phyloP scores from a whole-genome alignment of 2,329 filamentous ascomycete species.

The Fusarium graminum region DNA sequence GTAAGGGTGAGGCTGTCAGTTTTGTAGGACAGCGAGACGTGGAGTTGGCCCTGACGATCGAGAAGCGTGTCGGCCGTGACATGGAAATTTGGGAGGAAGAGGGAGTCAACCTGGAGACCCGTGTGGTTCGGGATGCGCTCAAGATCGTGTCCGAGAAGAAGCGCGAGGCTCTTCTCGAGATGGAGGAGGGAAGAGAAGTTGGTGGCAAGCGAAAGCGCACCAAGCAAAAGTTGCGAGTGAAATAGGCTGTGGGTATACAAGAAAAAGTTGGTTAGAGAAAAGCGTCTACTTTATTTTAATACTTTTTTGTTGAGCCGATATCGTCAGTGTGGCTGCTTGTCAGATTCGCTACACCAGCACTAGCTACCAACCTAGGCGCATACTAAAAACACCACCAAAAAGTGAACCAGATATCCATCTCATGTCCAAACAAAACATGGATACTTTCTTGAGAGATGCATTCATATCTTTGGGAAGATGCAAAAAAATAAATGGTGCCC shows the following conservation, averaged over 20 bases:
- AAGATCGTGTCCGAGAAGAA: conserved; percentile 97
- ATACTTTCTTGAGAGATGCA: no score
- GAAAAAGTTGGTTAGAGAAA: conserved; percentile 26
- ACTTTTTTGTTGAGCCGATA: neutral
- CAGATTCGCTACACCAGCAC: neutral
- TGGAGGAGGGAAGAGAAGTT: conserved; percentile 92
- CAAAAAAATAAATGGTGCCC: conserved; percentile 28
- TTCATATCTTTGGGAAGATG: neutral
- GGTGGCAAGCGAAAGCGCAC: conserved; percentile 81
- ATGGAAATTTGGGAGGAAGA: conserved; percentile 91
- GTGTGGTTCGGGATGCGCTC: conserved; percentile 85
- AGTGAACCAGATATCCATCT: neutral
- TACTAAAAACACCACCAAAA: conserved; percentile 1
- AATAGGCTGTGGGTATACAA: conserved; percentile 30
- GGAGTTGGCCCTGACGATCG: conserved; percentile 89
- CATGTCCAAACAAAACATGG: neutral
- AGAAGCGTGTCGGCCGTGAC: conserved; percentile 80
- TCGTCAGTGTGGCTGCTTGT: neutral
- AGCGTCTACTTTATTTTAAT: conserved; percentile 18
- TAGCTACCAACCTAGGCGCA: neutral
- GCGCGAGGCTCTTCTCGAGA: conserved; percentile 88
- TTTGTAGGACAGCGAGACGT: conserved; percentile 95
- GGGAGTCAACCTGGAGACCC: conserved; percentile 91
- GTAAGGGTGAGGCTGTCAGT: conserved; percentile 84
- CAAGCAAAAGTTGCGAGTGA: conserved; percentile 67